phyloP scores from a whole-genome alignment of 805 yeast genomes.

The Ogataea nakhonphanomensis region DNA sequence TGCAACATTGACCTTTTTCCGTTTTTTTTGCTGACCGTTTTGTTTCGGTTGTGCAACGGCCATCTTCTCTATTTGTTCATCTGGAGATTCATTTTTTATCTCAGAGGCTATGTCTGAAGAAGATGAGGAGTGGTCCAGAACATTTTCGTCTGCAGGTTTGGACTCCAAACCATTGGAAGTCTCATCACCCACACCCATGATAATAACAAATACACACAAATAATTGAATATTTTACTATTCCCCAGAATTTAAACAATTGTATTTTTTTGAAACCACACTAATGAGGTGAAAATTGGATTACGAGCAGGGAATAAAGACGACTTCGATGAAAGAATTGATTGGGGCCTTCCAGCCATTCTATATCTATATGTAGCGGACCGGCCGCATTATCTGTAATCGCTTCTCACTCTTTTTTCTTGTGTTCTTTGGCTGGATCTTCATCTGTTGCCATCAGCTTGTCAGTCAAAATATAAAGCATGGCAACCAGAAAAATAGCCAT shows the following conservation, averaged over 20 bases:
- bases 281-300: too few species aligned
- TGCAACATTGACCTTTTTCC: constrained; percentile 60
- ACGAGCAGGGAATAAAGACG: too few species aligned
- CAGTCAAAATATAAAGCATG: constrained; percentile 23
- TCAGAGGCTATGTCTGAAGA: neutral
- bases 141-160: constrained; percentile 1
- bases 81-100: constrained; percentile 3
- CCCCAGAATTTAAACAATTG: neutral
- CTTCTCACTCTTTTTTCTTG: neutral
- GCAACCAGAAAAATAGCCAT: constrained; percentile 23
- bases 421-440: constrained; percentile 15
- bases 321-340: too few species aligned
- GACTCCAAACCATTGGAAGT: neutral
- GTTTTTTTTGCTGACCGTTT: constrained; percentile 15
- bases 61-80: neutral
- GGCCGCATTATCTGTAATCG: too few species aligned
- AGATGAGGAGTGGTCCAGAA: constrained; percentile 2
- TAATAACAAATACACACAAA: neutral
- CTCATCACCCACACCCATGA: constrained; percentile 4
- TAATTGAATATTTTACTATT: neutral
- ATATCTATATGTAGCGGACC: too few species aligned
- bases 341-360: too few species aligned
- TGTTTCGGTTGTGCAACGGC: neutral
- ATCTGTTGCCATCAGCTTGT: constrained; percentile 16
- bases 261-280: too few species aligned